Conservation (phyloP, 129 eudicot species). For the Saussurea involucrata region DNA sequence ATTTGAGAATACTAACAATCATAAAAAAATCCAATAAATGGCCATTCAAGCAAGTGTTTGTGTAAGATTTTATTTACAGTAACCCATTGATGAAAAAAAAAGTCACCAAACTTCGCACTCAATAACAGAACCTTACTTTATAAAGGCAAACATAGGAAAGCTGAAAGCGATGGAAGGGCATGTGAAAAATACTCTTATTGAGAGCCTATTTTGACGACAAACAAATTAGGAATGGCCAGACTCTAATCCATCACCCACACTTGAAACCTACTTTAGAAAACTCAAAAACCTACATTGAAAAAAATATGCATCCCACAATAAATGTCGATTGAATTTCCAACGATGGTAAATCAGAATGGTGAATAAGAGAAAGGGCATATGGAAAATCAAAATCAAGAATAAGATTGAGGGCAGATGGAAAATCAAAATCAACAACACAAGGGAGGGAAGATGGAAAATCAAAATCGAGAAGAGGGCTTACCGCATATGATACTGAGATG, state of each 20-base stretch:
- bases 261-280: not conserved
- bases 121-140: constrained; percentile 13
- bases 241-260: constrained; percentile 1
- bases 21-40: constrained; percentile 1
- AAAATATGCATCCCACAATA: constrained; percentile 11
- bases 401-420: too few species aligned
- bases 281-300: not conserved
- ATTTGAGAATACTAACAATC: constrained; percentile 11
- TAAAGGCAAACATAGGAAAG: constrained; percentile 27
- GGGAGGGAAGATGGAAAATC: too few species aligned
- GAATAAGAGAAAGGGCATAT: too few species aligned
- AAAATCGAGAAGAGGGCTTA: too few species aligned
- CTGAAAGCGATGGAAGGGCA: constrained; percentile 21
- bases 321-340: constrained; percentile 2
- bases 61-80: not conserved
- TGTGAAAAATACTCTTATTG: constrained; percentile 23
- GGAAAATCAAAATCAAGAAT: too few species aligned
- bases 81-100: not conserved
- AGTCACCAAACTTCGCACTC: constrained; percentile 7
- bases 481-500: too few species aligned
- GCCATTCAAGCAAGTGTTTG: not conserved
- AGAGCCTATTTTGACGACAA: constrained; percentile 20
- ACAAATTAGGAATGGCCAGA: constrained; percentile 19
- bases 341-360: too few species aligned
- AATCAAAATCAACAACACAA: too few species aligned